These are phyloP conservation scores for Dioscorea cayenensis DNA, from an alignment of 116 monocot genomes.

Conservation along the genomic window DNA sequence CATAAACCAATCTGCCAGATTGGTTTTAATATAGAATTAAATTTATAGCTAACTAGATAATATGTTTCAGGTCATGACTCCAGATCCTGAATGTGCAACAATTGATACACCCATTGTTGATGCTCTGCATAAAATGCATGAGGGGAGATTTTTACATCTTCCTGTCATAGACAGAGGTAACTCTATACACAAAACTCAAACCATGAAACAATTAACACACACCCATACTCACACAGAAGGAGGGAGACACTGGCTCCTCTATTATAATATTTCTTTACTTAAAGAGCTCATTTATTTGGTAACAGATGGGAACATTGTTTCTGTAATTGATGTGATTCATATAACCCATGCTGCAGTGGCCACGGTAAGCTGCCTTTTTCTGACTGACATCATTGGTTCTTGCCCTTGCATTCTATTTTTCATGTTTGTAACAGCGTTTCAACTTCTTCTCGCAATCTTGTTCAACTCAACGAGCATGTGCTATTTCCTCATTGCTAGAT, in stretches of 20 bases:
- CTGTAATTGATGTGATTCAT: slow-evolving; percentile 80
- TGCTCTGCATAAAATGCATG: slow-evolving; percentile 87
- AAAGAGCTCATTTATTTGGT: slow-evolving; percentile 2
- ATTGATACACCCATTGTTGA: slow-evolving; percentile 83
- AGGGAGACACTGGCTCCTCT: no score
- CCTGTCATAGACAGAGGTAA: slow-evolving; percentile 91
- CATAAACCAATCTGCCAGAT: no score
- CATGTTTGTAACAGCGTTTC: no score
- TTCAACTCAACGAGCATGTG: no score
- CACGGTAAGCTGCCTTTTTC: slow-evolving; percentile 44
- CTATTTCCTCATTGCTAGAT: no score
- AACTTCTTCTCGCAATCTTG: no score
- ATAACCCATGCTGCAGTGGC: slow-evolving; percentile 86
- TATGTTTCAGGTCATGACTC: slow-evolving; percentile 69
- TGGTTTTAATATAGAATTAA: no score
- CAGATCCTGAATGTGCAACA: slow-evolving; percentile 77
- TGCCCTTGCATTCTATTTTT: neutral
- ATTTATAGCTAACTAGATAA: no score
- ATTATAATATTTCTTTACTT: neutral
- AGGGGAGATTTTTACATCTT: slow-evolving; percentile 82
- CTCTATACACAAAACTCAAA: neutral
- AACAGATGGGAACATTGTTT: slow-evolving; percentile 74
- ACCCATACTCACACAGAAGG: no score
- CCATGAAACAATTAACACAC: neutral
- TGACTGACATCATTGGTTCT: neutral